A percentile compares a stretch with the other conserved stretches of the same genome.
Conservation (phyloP, 331 rosid species). For the Pyracantha coccinea region DNA sequence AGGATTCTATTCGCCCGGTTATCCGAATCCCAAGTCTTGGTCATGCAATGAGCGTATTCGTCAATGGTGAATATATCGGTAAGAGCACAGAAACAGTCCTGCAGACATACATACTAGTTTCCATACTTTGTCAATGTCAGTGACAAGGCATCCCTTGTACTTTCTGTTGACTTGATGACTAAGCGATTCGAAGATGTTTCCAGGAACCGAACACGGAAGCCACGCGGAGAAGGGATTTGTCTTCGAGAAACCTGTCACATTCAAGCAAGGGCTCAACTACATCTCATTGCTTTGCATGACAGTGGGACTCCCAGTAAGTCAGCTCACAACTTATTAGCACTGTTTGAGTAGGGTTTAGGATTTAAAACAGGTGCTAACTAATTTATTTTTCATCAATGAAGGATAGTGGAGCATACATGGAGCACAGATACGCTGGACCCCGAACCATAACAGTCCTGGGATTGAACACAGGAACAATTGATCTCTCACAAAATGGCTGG, state of each 20-base stretch:
- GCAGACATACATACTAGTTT: background rate
- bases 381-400: constrained; percentile 15
- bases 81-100: constrained; percentile 9
- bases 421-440: constrained; percentile 74
- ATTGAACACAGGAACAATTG: constrained; percentile 54
- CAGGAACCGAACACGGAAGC: constrained; percentile 61
- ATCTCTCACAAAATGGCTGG: constrained; percentile 54
- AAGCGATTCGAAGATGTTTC: background rate
- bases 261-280: constrained; percentile 42
- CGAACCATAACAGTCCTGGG: constrained; percentile 39
- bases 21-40: constrained; percentile 58
- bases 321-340: background rate
- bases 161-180: background rate
- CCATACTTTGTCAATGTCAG: too few species aligned
- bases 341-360: background rate
- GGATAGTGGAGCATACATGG: constrained; percentile 99
- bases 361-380: constrained; percentile 2
- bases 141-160: background rate
- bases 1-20: constrained; percentile 29
- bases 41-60: constrained; percentile 54
- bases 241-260: constrained; percentile 14
- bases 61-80: constrained; percentile 62
- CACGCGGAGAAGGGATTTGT: constrained; percentile 54
- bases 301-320: constrained; percentile 74
- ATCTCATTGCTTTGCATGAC: constrained; percentile 43